A percentile compares a stretch with the other conserved stretches of the same genome.
Conservation (phyloP, 1,139 yeast species). For the Diutina pseudorugosa region DNA sequence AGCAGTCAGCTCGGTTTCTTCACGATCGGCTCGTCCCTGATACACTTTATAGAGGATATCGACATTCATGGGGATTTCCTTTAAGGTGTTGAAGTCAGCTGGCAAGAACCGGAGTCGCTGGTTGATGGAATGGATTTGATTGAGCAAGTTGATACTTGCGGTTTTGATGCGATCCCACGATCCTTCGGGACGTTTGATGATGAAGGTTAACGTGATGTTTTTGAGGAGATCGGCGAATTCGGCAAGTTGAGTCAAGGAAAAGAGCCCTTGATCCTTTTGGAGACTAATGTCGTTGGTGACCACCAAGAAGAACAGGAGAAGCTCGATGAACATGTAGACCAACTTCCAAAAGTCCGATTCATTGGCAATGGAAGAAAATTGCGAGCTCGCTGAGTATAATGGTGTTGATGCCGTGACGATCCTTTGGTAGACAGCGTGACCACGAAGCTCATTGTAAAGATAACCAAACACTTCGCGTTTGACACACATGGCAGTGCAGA, state of each 20-base stretch:
- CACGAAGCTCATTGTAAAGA: conserved; percentile 15
- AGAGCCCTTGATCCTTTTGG: conserved; percentile 24
- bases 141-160: conserved; percentile 40
- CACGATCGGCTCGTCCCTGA: background rate
- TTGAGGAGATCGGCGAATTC: conserved; percentile 40
- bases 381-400: background rate
- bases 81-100: conserved; percentile 44
- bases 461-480: conserved; percentile 21
- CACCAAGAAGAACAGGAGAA: conserved; percentile 44
- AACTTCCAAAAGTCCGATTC: conserved; percentile 19
- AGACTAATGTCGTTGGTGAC: conserved; percentile 65
- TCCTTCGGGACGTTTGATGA: conserved; percentile 21
- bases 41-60: conserved; percentile 9
- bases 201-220: conserved; percentile 38
- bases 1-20: conserved; percentile 5
- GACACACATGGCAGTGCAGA: conserved; percentile 26
- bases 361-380: background rate
- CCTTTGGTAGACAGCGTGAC: conserved; percentile 11
- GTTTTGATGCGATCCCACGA: conserved; percentile 15
- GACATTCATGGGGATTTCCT: conserved; percentile 16
- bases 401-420: conserved; percentile 6
- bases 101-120: conserved; percentile 48
- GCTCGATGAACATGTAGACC: conserved; percentile 27
- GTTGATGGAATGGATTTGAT: conserved; percentile 61
- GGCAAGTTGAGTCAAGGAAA: conserved; percentile 34